A percentile compares a stretch with the other conserved stretches of the same genome.
Conservation (phyloP, 2,329 filamentous ascomycete genomes). For the Sphaceloma murrayae region DNA sequence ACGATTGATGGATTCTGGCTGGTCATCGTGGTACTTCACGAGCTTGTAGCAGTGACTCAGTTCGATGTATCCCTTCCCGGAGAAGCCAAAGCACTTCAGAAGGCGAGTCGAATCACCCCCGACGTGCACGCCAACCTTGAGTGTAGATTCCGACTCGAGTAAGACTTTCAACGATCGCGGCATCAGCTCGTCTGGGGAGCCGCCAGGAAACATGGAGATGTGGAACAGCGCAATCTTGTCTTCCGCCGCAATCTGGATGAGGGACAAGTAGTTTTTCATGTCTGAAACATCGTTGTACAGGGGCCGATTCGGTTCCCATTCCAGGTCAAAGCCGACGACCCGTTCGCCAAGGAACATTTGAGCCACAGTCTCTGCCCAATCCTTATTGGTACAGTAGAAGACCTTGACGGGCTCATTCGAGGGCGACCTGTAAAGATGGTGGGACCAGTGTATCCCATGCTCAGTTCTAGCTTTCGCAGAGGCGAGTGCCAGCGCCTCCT, state of each 20-base stretch:
- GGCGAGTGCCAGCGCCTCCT: not conserved
- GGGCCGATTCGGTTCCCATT: conserved; percentile 55
- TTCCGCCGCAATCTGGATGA: conserved; percentile 74
- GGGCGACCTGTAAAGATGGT: conserved; percentile 55
- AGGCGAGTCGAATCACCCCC: conserved; percentile 57
- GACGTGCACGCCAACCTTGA: conserved; percentile 70
- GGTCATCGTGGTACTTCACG: conserved; percentile 54
- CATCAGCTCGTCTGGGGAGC: conserved; percentile 47
- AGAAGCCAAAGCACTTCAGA: conserved; percentile 53
- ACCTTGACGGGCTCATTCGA: conserved; percentile 51
- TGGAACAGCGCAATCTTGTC: conserved; percentile 75
- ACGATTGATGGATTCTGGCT: conserved; percentile 54
- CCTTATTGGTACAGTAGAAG: conserved; percentile 64
- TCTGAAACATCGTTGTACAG: conserved; percentile 23
- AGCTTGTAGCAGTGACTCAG: conserved; percentile 73
- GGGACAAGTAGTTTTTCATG: conserved; percentile 60
- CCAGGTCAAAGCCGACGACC: conserved; percentile 79
- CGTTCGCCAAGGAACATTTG: conserved; percentile 58
- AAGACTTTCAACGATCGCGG: conserved; percentile 60
- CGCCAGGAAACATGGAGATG: conserved; percentile 48
- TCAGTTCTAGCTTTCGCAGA: not conserved
- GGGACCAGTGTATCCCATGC: conserved; percentile 45
- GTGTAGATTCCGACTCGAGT: conserved; percentile 59
- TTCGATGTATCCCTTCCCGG: conserved; percentile 62
- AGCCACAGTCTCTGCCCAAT: conserved; percentile 57